Percentiles rank a stretch among this genome's conserved stretches.
These are phyloP conservation scores for Elaeis oleifera DNA, from an alignment of 202 grass and related monocot genomes.

Conservation along the genomic window DNA sequence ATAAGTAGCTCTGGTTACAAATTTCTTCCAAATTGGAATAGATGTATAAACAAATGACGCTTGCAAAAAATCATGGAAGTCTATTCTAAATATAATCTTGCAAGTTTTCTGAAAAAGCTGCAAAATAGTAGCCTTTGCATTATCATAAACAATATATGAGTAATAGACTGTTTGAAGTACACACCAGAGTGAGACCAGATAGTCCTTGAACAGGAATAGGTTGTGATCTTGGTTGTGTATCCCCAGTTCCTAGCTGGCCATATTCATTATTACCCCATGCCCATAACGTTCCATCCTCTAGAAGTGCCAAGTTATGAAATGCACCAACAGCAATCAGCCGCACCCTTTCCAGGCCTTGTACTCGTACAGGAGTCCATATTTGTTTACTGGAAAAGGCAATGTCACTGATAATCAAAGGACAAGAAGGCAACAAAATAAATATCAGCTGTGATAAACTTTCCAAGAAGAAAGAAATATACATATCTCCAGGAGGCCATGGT, in stretches of 20 bases:
- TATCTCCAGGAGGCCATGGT: conserved; percentile 98
- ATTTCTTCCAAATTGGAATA: too few species aligned
- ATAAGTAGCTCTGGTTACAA: too few species aligned
- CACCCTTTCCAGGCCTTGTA: conserved; percentile 81
- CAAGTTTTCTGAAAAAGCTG: too few species aligned
- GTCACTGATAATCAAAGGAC: neutral
- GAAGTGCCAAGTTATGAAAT: conserved; percentile 93
- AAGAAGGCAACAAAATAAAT: conserved; percentile 15
- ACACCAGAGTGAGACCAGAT: conserved; percentile 67
- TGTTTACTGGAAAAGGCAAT: conserved; percentile 48
- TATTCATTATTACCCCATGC: conserved; percentile 98
- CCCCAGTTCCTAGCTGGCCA: conserved; percentile 81
- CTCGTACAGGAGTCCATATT: conserved; percentile 84
- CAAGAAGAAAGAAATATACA: conserved; percentile 40
- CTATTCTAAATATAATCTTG: too few species aligned
- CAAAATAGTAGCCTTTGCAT: too few species aligned
- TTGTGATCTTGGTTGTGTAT: conserved; percentile 89
- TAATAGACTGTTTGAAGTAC: conserved; percentile 16
- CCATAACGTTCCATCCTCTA: conserved; percentile 76
- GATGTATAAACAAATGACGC: too few species aligned
- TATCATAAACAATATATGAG: too few species aligned
- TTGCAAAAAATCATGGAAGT: too few species aligned
- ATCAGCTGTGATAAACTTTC: conserved; percentile 5
- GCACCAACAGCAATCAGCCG: conserved; percentile 81
- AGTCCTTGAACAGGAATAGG: conserved; percentile 62